phyloP scores from a whole-genome alignment of 202 grass and related monocot species.

The Brachypodium distachyon region DNA sequence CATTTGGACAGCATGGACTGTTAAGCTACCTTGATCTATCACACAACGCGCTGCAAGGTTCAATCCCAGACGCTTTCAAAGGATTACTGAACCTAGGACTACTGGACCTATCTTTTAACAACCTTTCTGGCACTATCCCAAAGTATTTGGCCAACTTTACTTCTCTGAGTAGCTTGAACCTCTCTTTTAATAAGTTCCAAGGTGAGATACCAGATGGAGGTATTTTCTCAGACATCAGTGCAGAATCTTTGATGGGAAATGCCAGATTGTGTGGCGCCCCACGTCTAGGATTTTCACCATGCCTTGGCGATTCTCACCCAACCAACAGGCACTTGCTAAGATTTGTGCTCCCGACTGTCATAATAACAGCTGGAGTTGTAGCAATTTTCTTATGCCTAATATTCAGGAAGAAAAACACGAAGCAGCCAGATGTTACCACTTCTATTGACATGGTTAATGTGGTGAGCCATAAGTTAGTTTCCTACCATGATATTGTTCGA shows the following conservation, averaged over 20 bases:
- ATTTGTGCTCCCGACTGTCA: background rate
- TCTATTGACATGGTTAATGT: background rate
- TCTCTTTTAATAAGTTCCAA: conserved; percentile 25
- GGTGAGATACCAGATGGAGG: conserved; percentile 22
- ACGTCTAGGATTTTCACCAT: background rate
- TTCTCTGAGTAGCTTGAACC: background rate
- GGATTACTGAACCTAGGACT: background rate
- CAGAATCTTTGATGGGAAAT: conserved; percentile 30
- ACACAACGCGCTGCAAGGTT: conserved; percentile 9
- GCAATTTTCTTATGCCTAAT: too few relatives aligned
- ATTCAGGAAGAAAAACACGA: too few relatives aligned
- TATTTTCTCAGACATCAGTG: conserved; percentile 1
- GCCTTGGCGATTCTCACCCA: background rate
- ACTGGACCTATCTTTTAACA: conserved; percentile 29
- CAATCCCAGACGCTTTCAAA: conserved; percentile 20
- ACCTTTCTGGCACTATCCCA: conserved; percentile 15
- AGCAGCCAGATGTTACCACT: too few relatives aligned
- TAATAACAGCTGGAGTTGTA: background rate
- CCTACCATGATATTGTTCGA: conserved; percentile 27
- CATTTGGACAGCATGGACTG: conserved; percentile 1
- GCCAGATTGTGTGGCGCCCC: background rate
- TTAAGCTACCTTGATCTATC: conserved; percentile 3
- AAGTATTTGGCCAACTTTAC: background rate
- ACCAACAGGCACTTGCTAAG: background rate
- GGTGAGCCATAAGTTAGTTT: background rate